phyloP scores from a whole-genome alignment of 2,329 filamentous ascomycete species.

The Alternaria solani region DNA sequence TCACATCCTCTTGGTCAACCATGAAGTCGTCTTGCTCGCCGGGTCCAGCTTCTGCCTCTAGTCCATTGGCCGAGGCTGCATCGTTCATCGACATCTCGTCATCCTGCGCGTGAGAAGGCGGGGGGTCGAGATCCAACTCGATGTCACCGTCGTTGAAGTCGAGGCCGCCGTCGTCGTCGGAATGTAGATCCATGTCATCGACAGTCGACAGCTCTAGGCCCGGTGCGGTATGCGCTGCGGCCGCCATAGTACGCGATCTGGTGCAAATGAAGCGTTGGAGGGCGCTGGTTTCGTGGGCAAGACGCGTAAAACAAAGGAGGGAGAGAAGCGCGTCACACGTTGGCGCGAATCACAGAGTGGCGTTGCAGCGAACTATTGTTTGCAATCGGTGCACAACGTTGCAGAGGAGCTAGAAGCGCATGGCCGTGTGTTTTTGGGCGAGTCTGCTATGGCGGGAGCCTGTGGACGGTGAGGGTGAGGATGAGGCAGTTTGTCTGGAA shows the following conservation, averaged over 20 bases:
- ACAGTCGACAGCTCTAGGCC: constrained; percentile 47
- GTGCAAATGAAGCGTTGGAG: constrained; percentile 6
- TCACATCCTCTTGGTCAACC: constrained; percentile 46
- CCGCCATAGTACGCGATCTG: constrained; percentile 28
- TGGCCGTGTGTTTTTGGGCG: constrained; percentile 4
- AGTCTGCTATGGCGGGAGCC: constrained; percentile 1
- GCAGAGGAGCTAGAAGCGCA: constrained; percentile 17
- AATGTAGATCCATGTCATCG: constrained; percentile 65
- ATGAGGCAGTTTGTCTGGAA: constrained; percentile 16
- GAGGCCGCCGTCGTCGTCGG: constrained; percentile 51
- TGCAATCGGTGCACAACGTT: constrained; percentile 2
- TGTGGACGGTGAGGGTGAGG: constrained; percentile 13
- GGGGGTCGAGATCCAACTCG: constrained; percentile 62
- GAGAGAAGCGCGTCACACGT: constrained; percentile 29
- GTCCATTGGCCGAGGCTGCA: constrained; percentile 39
- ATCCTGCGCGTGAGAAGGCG: constrained; percentile 27
- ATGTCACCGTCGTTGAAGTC: constrained; percentile 65
- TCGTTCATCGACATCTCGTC: constrained; percentile 68
- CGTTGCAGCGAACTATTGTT: constrained; percentile 16
- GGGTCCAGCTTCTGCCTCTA: constrained; percentile 24
- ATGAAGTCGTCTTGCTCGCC: constrained; percentile 49
- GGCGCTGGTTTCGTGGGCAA: constrained; percentile 4
- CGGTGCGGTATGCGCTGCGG: constrained; percentile 30
- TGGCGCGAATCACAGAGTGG: constrained; percentile 18
- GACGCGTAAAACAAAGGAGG: constrained; percentile 17